These are phyloP conservation scores for Linum trigynum DNA, from an alignment of 345 rosid species.

Conservation along the genomic window DNA sequence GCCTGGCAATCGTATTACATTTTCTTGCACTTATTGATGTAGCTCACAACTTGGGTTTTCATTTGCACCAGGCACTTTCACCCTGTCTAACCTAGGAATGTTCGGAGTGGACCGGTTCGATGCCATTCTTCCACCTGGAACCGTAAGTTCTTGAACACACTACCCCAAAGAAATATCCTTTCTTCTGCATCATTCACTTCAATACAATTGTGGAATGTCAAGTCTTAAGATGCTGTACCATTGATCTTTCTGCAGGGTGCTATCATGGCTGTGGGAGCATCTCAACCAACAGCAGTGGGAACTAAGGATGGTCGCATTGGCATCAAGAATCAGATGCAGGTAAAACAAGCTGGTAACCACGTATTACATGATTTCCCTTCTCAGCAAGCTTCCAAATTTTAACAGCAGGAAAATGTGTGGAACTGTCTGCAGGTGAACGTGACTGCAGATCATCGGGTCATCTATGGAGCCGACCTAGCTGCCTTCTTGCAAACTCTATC, in stretches of 20 bases:
- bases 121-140: slow-evolving; percentile 96
- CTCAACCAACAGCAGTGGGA: slow-evolving; percentile 73
- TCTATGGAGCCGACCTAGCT: slow-evolving; percentile 93
- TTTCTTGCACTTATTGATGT: too few relatives aligned
- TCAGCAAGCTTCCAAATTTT: too few relatives aligned
- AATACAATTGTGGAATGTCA: neutral
- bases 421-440: slow-evolving; percentile 24
- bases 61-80: slow-evolving; percentile 65
- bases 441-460: slow-evolving; percentile 89
- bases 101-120: slow-evolving; percentile 94
- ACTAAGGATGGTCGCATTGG: slow-evolving; percentile 82
- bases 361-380: too few relatives aligned
- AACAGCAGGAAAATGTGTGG: too few relatives aligned
- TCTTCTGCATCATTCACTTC: slow-evolving; percentile 7
- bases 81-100: slow-evolving; percentile 97
- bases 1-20: too few relatives aligned
- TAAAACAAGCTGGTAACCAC: slow-evolving; percentile 6
- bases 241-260: slow-evolving; percentile 57
- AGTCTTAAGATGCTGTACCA: neutral
- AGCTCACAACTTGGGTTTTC: neutral
- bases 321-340: slow-evolving; percentile 96
- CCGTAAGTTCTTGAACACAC: slow-evolving; percentile 39
- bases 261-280: slow-evolving; percentile 96
- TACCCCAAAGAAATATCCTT: neutral
- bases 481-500: slow-evolving; percentile 86